Evolutionary conservation across 768 basidiomycete genomes (phyloP).

Genomic region (Sistotremastrum niveocremeum): DNA sequence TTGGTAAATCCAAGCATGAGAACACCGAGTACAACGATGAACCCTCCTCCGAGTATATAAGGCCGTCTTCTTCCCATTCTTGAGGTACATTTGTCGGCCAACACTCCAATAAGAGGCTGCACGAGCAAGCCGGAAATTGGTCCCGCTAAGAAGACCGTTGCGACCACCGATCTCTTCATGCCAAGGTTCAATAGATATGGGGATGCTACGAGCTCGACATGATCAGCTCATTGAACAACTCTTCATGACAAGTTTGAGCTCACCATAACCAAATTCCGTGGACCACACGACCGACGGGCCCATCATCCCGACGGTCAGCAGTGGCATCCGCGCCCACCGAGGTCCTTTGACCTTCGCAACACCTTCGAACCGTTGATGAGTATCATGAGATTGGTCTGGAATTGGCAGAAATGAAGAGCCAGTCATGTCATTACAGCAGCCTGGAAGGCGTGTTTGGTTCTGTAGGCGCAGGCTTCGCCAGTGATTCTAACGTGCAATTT

Average conservation of each 20-base stretch:
- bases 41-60: slow-evolving; percentile 63
- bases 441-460: too few relatives aligned
- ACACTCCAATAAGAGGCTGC: slow-evolving; percentile 81
- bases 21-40: slow-evolving; percentile 57
- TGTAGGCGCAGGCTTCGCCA: too few relatives aligned
- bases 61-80: slow-evolving; percentile 77
- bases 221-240: slow-evolving; percentile 20
- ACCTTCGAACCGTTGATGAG: slow-evolving; percentile 32
- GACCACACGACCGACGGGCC: slow-evolving; percentile 90
- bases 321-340: slow-evolving; percentile 48
- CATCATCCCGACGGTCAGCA: slow-evolving; percentile 63
- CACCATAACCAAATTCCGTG: slow-evolving; percentile 87
- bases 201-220: slow-evolving; percentile 27
- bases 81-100: slow-evolving; percentile 77
- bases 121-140: slow-evolving; percentile 83
- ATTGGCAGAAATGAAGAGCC: slow-evolving; percentile 35
- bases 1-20: slow-evolving; percentile 75
- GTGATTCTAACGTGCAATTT: too few relatives aligned
- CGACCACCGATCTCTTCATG: slow-evolving; percentile 74
- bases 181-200: slow-evolving; percentile 87
- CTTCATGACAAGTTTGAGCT: neutral
- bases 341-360: slow-evolving; percentile 54
- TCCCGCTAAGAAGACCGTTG: slow-evolving; percentile 85
- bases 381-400: slow-evolving; percentile 20
- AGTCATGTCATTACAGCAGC: slow-evolving; percentile 25